Evolutionary conservation across 176 grass and related monocot genomes (phyloP).

Genomic region (Zea luxurians): DNA sequence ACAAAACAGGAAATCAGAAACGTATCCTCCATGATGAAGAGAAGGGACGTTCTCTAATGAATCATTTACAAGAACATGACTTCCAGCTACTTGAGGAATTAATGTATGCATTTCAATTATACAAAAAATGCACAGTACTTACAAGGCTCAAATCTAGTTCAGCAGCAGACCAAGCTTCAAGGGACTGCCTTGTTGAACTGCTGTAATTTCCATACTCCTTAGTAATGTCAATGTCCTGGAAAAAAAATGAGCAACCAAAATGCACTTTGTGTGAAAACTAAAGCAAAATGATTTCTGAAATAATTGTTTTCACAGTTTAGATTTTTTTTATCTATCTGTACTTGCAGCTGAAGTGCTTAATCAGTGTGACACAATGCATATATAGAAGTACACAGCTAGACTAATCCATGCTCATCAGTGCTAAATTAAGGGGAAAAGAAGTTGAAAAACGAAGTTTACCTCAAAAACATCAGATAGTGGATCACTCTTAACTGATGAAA

Average conservation of each 20-base stretch:
- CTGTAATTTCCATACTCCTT: conserved; percentile 73
- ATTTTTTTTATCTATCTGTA: conserved; percentile 4
- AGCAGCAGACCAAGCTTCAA: conserved; percentile 78
- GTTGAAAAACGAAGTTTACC: conserved; percentile 42
- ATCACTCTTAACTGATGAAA: conserved; percentile 63
- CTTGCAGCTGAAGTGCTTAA: not conserved
- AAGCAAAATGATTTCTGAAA: conserved; percentile 28
- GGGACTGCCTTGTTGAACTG: conserved; percentile 72
- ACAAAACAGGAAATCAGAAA: not conserved
- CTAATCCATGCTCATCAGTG: conserved; percentile 21
- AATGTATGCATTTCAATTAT: conserved; percentile 24
- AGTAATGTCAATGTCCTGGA: conserved; percentile 67
- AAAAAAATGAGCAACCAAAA: conserved; percentile 37
- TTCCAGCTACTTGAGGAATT: not conserved
- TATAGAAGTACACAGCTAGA: not conserved
- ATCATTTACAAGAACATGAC: not conserved
- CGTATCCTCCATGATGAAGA: not conserved
- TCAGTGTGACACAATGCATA: not conserved
- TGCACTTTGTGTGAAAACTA: conserved; percentile 6
- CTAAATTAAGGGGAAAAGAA: conserved; percentile 8
- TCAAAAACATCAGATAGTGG: conserved; percentile 80
- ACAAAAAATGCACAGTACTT: conserved; percentile 36
- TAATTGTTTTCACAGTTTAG: not conserved
- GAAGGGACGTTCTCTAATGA: not conserved
- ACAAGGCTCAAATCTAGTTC: conserved; percentile 87